phyloP scores from a whole-genome alignment of 139 green algal species.

The Zygnema circumcarinatum region DNA sequence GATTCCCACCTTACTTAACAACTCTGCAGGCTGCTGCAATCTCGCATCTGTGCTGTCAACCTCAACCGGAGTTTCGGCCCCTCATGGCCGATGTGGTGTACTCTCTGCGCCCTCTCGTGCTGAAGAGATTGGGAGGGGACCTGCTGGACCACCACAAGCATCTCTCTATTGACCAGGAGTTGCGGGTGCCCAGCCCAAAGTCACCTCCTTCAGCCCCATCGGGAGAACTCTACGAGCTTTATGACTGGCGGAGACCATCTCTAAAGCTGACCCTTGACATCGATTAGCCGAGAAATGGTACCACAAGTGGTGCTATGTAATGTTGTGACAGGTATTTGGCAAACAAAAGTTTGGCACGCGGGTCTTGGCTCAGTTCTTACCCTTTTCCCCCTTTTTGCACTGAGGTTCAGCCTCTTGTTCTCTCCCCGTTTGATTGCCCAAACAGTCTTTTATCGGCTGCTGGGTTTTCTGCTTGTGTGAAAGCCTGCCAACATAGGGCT shows the following conservation, averaged over 20 bases:
- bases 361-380: no score
- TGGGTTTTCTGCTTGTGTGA: no score
- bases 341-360: no score
- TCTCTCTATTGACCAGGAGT: neutral
- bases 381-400: no score
- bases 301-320: no score
- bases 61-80: conserved; percentile 14
- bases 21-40: conserved; percentile 17
- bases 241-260: neutral
- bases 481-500: no score
- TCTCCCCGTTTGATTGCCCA: no score
- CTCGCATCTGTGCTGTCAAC: conserved; percentile 10
- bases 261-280: no score
- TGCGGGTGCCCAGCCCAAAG: neutral
- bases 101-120: neutral
- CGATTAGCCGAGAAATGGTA: no score
- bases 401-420: no score
- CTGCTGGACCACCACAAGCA: neutral
- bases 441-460: no score
- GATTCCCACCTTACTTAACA: neutral
- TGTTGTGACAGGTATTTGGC: no score
- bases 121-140: neutral
- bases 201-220: neutral
- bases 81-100: conserved; percentile 14
- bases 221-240: neutral